Evolutionary conservation across 768 basidiomycete genomes (phyloP).

Genomic region (Boletellus ananas): DNA sequence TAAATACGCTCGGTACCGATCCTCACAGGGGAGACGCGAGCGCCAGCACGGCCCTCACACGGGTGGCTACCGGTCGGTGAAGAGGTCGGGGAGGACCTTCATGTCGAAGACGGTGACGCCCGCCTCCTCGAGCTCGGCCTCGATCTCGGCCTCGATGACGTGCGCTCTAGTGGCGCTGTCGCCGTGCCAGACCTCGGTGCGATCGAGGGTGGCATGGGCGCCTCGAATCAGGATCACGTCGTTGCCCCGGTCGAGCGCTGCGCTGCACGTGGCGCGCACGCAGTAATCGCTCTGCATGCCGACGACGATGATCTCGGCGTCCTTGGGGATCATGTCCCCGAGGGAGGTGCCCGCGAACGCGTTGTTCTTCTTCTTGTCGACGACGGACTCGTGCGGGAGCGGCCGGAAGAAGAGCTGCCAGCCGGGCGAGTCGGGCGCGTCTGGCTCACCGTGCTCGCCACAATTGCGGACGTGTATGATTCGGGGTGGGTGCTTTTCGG

Average conservation of each 20-base stretch:
- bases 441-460: conserved; percentile 58
- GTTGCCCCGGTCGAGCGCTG: conserved; percentile 61
- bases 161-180: conserved; percentile 51
- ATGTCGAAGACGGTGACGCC: conserved; percentile 64
- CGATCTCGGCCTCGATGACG: conserved; percentile 55
- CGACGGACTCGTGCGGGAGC: conserved; percentile 45
- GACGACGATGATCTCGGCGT: conserved; percentile 61
- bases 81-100: conserved; percentile 58
- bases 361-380: conserved; percentile 70
- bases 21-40: background rate
- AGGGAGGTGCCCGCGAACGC: conserved; percentile 61
- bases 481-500: conserved; percentile 43
- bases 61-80: conserved; percentile 47
- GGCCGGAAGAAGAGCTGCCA: conserved; percentile 62
- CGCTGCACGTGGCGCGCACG: conserved; percentile 52
- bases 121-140: conserved; percentile 65
- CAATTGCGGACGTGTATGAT: conserved; percentile 69
- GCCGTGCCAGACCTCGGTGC: conserved; percentile 58
- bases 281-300: conserved; percentile 70
- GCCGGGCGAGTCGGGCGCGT: conserved; percentile 51
- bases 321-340: conserved; percentile 43
- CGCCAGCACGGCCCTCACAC: background rate
- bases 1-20: background rate
- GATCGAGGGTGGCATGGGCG: conserved; percentile 66
- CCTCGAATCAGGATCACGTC: conserved; percentile 59